Percentiles rank a stretch among this genome's conserved stretches.
Conservation (phyloP, 2,329 filamentous ascomycete species). For the Purpureocillium takamizusanense region DNA sequence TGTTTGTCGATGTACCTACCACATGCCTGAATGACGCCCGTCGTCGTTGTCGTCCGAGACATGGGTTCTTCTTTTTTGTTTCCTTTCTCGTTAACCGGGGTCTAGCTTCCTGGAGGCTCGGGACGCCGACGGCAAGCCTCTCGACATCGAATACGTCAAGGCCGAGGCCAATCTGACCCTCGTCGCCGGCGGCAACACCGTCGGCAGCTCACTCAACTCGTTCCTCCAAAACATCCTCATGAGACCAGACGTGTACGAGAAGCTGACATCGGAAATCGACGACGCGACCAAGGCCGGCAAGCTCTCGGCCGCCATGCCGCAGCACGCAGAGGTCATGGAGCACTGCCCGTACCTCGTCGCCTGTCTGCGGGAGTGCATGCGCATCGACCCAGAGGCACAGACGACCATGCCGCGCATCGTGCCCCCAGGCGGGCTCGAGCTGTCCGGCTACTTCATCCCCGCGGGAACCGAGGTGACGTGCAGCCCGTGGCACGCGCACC, state of each 20-base stretch:
- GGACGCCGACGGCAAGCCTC: not conserved
- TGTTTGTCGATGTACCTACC: no score
- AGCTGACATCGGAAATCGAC: not conserved
- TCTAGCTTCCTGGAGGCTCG: not conserved
- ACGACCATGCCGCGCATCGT: not conserved
- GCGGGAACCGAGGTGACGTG: slow-evolving; percentile 15
- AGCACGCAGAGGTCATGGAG: not conserved
- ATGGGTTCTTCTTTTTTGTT: no score
- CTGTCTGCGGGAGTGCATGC: not conserved
- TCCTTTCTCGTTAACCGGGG: not conserved
- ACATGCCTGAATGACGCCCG: no score
- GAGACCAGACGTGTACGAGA: not conserved
- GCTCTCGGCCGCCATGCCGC: not conserved
- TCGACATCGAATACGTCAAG: not conserved
- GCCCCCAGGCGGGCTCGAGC: not conserved
- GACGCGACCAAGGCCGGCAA: not conserved
- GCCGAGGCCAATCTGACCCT: not conserved
- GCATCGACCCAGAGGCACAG: not conserved
- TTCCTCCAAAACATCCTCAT: not conserved
- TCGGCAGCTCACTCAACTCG: not conserved
- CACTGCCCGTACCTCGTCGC: not conserved
- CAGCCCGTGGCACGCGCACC: slow-evolving; percentile 20
- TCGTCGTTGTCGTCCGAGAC: no score
- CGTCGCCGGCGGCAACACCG: not conserved
- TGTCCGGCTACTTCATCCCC: not conserved